phyloP scores from a whole-genome alignment of 202 grass and related monocot genomes.

The Panicum virgatum region DNA sequence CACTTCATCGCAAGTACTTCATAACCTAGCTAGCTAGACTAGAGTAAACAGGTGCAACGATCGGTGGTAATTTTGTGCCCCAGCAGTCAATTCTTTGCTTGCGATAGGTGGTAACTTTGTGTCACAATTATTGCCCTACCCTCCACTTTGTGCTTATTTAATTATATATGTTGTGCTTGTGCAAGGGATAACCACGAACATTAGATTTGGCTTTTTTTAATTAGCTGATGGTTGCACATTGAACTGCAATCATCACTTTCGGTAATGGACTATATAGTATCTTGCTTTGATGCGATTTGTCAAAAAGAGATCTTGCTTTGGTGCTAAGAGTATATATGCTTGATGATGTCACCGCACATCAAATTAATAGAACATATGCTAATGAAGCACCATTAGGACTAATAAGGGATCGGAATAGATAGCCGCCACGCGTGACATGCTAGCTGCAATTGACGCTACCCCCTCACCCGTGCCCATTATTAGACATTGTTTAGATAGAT shows the following conservation, averaged over 20 bases:
- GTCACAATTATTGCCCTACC: background rate
- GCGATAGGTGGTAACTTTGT: too few relatives aligned
- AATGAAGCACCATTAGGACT: background rate
- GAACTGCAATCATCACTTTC: constrained; percentile 15
- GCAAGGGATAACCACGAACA: constrained; percentile 25
- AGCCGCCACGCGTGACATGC: background rate
- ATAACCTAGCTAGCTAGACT: too few relatives aligned
- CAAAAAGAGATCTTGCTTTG: constrained; percentile 39
- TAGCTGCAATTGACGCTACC: background rate
- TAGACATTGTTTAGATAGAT: background rate
- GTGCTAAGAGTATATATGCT: constrained; percentile 33
- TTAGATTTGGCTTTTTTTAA: constrained; percentile 4
- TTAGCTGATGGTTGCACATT: background rate
- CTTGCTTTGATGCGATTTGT: constrained; percentile 43
- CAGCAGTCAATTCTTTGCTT: too few relatives aligned
- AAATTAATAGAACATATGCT: background rate
- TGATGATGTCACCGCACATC: background rate
- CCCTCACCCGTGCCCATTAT: background rate
- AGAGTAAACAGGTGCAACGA: too few relatives aligned
- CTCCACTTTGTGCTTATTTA: background rate
- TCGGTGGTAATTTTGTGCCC: too few relatives aligned
- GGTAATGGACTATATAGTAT: constrained; percentile 33
- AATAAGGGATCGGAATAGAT: background rate
- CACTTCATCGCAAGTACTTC: too few relatives aligned
- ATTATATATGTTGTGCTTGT: background rate